Evolutionary conservation across 108 stramenopile species (phyloP).

Genomic region (Craspedostauros australis): DNA sequence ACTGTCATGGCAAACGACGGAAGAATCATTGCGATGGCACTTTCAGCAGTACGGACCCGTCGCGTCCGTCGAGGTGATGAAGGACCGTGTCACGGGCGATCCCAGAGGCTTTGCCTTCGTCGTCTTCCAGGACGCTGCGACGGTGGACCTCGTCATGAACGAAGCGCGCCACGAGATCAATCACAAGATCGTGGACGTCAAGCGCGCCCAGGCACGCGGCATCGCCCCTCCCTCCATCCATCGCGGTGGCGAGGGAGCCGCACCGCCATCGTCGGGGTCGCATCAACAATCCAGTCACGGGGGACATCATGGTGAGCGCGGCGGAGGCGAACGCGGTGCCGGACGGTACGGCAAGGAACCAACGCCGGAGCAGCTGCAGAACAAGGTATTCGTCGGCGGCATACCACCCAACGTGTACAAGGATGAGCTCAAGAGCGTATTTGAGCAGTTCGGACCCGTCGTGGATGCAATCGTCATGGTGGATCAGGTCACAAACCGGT

Average conservation of each 20-base stretch:
- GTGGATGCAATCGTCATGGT: conserved; percentile 83
- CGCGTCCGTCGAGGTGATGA: conserved; percentile 61
- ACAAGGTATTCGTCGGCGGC: conserved; percentile 54
- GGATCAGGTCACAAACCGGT: conserved; percentile 65
- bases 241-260: conserved; percentile 16
- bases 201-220: conserved; percentile 84
- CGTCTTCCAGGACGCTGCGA: conserved; percentile 62
- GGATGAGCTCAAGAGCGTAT: conserved; percentile 76
- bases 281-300: background rate
- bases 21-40: conserved; percentile 85
- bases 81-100: conserved; percentile 80
- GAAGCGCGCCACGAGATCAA: conserved; percentile 78
- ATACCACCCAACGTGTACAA: conserved; percentile 72
- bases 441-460: conserved; percentile 79
- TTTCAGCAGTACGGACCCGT: conserved; percentile 86
- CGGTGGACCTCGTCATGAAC: conserved; percentile 80
- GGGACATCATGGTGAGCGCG: conserved; percentile 8
- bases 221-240: conserved; percentile 82
- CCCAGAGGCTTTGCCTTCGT: conserved; percentile 94
- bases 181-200: conserved; percentile 84
- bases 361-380: conserved; percentile 61
- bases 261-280: background rate
- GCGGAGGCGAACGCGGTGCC: background rate
- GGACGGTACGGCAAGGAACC: conserved; percentile 5
- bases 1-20: conserved; percentile 89